Base-by-base conservation (phyloP, 2,329 filamentous ascomycete species). In the Nemania bipapillata region DNA sequence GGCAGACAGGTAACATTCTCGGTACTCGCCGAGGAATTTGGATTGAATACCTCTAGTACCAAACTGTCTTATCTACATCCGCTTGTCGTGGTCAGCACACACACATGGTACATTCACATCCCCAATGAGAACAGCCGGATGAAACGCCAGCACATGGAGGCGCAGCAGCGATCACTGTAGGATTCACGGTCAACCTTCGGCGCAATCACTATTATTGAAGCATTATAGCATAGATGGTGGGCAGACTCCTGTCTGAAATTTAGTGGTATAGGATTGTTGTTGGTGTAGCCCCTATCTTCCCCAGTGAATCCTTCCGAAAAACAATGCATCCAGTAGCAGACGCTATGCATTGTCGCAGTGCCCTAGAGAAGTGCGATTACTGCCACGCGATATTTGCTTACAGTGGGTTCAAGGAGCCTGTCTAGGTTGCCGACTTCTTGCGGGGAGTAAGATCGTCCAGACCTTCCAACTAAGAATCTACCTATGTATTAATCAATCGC, bases 351-450 rank as follows among this genome's bases (percentile, higher is more conserved):
- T 49, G 26, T 63, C 40, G 42, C 24, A 12, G 45, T 40, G 45
- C 47, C 58, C 37, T 40, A 59, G 65, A 60, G 28, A 22, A 28
- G 58, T 66, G 52, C 22, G 68, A 66, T 65, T 45, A 62, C 59
- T 69, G 71, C 71, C 69, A 73, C 71, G 69, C 69, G 71, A 70
- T 64, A 66, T 71, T 68, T 49, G 64, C 66, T 73, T 70, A 73
- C 56, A 60, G 58, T 61, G 59, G 57, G 61, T 60, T 65, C 28
- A 50, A 65, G 55, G 53, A 42, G 28, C 56, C 60, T 52, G 40
- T 47, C 20, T 50, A 62, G 47, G 24, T 45, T 52, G 53, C 52
- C 32, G 40, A 52, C 42, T 50, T 54, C 37, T 35, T 70, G 55
- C 47, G 56, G 59, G 52, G 50, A 42, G 37, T 52, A 32, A 53